These are phyloP conservation scores for Juncus effusus DNA, from an alignment of 176 grass and related monocot genomes.

Conservation along the genomic window DNA sequence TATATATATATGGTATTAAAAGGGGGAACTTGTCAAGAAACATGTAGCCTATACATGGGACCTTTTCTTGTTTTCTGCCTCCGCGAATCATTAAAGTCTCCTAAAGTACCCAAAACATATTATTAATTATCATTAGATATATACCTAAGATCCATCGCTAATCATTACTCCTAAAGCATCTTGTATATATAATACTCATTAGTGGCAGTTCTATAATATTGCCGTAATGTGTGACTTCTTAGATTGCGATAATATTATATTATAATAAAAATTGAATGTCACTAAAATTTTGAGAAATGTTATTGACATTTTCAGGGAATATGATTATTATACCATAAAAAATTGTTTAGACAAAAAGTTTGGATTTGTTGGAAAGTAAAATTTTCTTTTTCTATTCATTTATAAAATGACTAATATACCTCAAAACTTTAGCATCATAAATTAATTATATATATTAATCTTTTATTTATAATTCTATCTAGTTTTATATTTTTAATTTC, in stretches of 20 bases:
- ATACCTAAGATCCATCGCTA: not conserved
- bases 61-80: constrained; percentile 12
- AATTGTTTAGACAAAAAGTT: no score
- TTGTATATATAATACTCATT: not conserved
- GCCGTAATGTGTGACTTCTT: not conserved
- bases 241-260: not conserved
- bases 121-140: constrained; percentile 4
- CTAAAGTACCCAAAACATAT: constrained; percentile 10
- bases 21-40: constrained; percentile 16
- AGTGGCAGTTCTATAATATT: no score
- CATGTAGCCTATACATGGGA: not conserved
- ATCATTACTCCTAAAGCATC: constrained; percentile 9
- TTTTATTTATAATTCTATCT: no score
- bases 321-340: no score
- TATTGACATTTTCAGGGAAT: no score
- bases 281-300: not conserved
- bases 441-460: no score
- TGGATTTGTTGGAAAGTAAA: no score
- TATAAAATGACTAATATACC: no score
- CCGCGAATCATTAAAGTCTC: not conserved
- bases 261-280: not conserved
- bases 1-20: not conserved
- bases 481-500: no score
- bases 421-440: no score
- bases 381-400: no score